Evolutionary conservation across 805 yeast species (phyloP).

Genomic region (Starmerella stellata): DNA sequence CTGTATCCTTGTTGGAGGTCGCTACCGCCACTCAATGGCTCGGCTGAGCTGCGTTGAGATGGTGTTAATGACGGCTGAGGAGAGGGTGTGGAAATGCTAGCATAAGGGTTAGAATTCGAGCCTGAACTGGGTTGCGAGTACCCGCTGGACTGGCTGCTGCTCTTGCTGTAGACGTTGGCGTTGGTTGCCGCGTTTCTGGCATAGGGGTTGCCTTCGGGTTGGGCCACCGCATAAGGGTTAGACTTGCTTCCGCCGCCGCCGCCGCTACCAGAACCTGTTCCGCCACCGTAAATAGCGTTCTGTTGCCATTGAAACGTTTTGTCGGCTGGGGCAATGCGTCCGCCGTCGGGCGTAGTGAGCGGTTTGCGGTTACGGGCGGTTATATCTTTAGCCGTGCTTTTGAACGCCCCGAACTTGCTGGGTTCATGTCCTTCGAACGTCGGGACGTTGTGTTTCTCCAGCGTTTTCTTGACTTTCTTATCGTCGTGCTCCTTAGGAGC

Average conservation of each 20-base stretch:
- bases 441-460: slow-evolving; percentile 29
- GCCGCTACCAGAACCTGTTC: slow-evolving; percentile 1
- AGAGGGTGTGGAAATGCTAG: background rate
- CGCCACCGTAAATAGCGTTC: slow-evolving; percentile 14
- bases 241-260: background rate
- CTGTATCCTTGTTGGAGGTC: background rate
- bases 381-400: slow-evolving; percentile 31
- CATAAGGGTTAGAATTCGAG: slow-evolving; percentile 15
- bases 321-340: slow-evolving; percentile 12
- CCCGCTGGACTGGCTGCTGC: slow-evolving; percentile 8
- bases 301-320: slow-evolving; percentile 15
- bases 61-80: background rate
- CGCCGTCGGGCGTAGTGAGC: slow-evolving; percentile 11
- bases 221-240: slow-evolving; percentile 13
- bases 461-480: slow-evolving; percentile 28
- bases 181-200: slow-evolving; percentile 2
- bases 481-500: slow-evolving; percentile 32
- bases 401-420: slow-evolving; percentile 36
- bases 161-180: slow-evolving; percentile 1
- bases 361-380: slow-evolving; percentile 14
- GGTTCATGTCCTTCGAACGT: slow-evolving; percentile 27
- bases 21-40: background rate
- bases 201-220: slow-evolving; percentile 16
- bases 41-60: background rate
- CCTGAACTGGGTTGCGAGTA: slow-evolving; percentile 27